These are phyloP conservation scores for Edaphochlamys debaryana DNA, from an alignment of 139 green algal species.

Conservation along the genomic window DNA sequence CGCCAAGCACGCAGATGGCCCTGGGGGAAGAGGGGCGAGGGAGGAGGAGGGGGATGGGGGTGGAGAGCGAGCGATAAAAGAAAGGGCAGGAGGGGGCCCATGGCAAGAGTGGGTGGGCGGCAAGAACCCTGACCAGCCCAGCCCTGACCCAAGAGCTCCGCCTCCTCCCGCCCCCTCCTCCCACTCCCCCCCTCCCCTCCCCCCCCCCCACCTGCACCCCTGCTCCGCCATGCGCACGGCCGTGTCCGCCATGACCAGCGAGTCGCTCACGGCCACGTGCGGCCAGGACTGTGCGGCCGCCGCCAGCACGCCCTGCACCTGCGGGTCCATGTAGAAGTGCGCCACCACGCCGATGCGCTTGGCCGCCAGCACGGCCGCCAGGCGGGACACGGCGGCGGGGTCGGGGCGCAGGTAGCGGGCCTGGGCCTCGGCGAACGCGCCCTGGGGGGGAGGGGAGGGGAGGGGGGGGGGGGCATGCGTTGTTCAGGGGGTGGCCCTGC, in stretches of 20 bases:
- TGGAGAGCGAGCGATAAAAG: not conserved
- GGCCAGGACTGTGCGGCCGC: conserved; percentile 85
- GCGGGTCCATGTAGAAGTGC: conserved; percentile 99
- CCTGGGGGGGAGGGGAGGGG: conserved; percentile 52
- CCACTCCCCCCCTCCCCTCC: not conserved
- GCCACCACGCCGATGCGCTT: conserved; percentile 98
- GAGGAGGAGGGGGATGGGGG: not conserved
- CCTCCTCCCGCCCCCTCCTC: not conserved
- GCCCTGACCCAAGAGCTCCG: too few relatives aligned
- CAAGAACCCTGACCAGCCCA: too few relatives aligned
- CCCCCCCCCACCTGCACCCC: conserved; percentile 77
- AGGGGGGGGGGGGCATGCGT: not conserved
- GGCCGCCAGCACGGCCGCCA: conserved; percentile 73
- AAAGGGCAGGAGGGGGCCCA: not conserved
- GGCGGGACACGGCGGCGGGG: conserved; percentile 42
- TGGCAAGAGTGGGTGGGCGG: not conserved
- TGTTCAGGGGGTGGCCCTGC: too few relatives aligned
- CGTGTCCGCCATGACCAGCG: conserved; percentile 91
- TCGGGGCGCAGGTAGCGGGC: conserved; percentile 80
- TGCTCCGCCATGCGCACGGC: conserved; percentile 86
- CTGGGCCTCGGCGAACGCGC: conserved; percentile 91
- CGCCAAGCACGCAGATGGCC: conserved; percentile 90
- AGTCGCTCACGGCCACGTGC: conserved; percentile 96
- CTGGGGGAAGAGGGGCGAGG: not conserved
- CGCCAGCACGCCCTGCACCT: conserved; percentile 91